These are phyloP conservation scores for Calycina herbarum DNA, from an alignment of 2,329 filamentous ascomycete species.

Conservation along the genomic window DNA sequence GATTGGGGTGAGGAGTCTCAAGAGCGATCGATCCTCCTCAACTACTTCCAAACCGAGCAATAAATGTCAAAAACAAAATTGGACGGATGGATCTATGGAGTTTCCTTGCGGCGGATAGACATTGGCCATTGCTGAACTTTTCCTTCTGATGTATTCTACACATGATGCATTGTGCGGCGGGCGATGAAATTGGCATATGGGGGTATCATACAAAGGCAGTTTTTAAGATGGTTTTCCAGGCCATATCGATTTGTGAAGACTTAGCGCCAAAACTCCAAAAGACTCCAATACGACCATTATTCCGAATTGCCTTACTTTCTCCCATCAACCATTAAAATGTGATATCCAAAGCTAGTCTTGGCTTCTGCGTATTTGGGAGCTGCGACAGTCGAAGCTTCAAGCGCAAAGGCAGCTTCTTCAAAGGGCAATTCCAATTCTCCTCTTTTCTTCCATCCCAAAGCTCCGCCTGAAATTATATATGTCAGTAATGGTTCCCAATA, in stretches of 20 bases:
- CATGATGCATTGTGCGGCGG: constrained; percentile 34
- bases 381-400: constrained; percentile 64
- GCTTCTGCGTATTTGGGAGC: constrained; percentile 67
- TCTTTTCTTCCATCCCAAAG: constrained; percentile 71
- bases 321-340: constrained; percentile 70
- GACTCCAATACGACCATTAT: constrained; percentile 1
- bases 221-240: constrained; percentile 4
- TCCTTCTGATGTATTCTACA: constrained; percentile 37
- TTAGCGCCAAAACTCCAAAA: constrained; percentile 10
- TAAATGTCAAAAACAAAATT: constrained; percentile 44
- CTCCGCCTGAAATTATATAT: constrained; percentile 53
- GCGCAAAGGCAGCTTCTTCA: constrained; percentile 68
- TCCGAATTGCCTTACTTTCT: constrained; percentile 30
- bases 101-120: constrained; percentile 35
- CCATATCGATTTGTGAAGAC: constrained; percentile 10
- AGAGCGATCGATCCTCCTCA: constrained; percentile 97
- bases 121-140: constrained; percentile 31
- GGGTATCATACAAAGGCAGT: constrained; percentile 13
- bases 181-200: constrained; percentile 37
- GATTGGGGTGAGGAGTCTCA: constrained; percentile 99
- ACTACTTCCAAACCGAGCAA: constrained; percentile 98
- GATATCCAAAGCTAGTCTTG: constrained; percentile 76
- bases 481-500: not conserved
- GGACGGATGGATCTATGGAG: constrained; percentile 29
- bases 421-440: constrained; percentile 68